phyloP scores from a whole-genome alignment of 1,284 basidiomycete species.

The Ustilago lituana region DNA sequence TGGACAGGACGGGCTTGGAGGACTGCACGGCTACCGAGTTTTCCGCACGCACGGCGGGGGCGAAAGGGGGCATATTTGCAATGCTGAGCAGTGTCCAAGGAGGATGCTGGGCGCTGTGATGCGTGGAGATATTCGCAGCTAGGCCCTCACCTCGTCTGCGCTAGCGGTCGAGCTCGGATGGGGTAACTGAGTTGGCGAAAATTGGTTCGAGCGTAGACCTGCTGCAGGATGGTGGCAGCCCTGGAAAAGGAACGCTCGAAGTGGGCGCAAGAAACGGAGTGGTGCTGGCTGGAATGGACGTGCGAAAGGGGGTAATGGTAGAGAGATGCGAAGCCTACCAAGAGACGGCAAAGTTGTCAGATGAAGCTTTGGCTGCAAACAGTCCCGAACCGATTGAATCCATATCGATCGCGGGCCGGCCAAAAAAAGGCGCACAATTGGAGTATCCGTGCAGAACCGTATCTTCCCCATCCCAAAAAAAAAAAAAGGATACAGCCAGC shows the following conservation, averaged over 20 bases:
- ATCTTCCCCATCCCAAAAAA: neutral
- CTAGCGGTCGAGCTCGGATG: conserved; percentile 1
- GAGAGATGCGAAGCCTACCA: too few species aligned
- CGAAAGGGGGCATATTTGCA: conserved; percentile 35
- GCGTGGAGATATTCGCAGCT: neutral
- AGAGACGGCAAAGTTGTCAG: neutral
- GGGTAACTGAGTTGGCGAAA: neutral
- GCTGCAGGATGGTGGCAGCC: too few species aligned
- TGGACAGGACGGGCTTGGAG: conserved; percentile 20
- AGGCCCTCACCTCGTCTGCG: neutral
- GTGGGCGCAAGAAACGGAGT: too few species aligned
- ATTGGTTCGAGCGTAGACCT: too few species aligned
- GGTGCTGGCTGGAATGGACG: too few species aligned
- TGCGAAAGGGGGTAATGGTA: too few species aligned
- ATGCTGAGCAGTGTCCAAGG: neutral
- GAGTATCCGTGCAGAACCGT: conserved; percentile 19
- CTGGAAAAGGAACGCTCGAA: too few species aligned
- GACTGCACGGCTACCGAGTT: conserved; percentile 23
- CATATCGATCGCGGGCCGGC: conserved; percentile 39
- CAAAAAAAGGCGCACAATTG: conserved; percentile 11
- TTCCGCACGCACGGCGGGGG: conserved; percentile 36
- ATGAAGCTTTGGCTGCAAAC: neutral
- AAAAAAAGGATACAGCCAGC: neutral
- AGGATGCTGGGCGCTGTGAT: neutral
- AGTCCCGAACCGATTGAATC: conserved; percentile 12